Evolutionary conservation across 768 basidiomycete species (phyloP), one percentile per base, ranked within the genome.

Genomic region (Boletus rex-veris): DNA sequence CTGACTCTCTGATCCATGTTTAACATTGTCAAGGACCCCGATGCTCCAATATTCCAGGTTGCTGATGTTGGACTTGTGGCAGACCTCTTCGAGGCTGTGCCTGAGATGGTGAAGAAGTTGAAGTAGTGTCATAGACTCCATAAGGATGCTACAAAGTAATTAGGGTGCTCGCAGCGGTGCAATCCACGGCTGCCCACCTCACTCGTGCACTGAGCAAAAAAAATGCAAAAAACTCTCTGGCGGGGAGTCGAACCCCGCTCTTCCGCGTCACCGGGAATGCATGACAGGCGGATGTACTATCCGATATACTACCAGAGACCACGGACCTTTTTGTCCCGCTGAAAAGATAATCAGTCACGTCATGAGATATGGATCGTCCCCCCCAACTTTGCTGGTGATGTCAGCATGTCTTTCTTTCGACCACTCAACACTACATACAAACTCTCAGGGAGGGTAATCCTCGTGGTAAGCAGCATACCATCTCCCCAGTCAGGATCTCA

Each of bases 11-110:
- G 26, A 40, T 8, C 18, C 16, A 24, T 46, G 48, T 49, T 52
- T 67, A n/a, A 67, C 53, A 19, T 52, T 55, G 50, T 58, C 18
- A 61, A 95, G 92, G 96, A 98, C 67, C 81, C 92, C 39, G 97
- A 99, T 64, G 97, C 97, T 9, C 97, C 97, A 1, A 99, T 99
- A 66, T 98, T 98, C 83, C 96, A 98, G 73, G 90, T 99, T 3
- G 97, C 97, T 16, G 97, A 99, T 71, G 82, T 88, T 14, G 96
- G 96, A 1, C 82, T 99, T 15, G 93, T 97, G 5, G 96, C 85
- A 36, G 97, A 99, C 69, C 76, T 98, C 43, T 99, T 88, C 64
- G 86, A 95, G 30, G 92, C 78, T 38, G 94, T 98, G 4, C 97
- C 97, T 0, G 85, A 97, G 73, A 73, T 99, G 49, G 82, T 89